phyloP scores from a whole-genome alignment of 495 filamentous ascomycete genomes.

The Penicillium alfredii region DNA sequence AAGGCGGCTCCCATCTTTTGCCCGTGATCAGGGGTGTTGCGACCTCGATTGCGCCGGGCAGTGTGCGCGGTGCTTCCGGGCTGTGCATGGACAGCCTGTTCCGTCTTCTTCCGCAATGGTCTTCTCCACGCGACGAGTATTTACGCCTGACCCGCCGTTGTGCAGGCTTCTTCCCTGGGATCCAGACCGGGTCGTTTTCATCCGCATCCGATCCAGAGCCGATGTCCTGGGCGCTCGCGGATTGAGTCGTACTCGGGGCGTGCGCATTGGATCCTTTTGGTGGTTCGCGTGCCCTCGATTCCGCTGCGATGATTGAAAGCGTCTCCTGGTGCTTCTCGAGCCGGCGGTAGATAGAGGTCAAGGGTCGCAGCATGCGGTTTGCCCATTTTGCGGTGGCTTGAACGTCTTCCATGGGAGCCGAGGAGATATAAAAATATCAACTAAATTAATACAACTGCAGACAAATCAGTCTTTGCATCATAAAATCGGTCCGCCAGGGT shows the following conservation, averaged over 20 bases:
- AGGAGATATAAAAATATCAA: conserved; percentile 2
- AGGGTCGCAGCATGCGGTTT: conserved; percentile 43
- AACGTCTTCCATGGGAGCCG: conserved; percentile 34
- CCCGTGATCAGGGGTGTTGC: conserved; percentile 43
- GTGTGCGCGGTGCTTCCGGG: conserved; percentile 31
- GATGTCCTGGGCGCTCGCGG: conserved; percentile 4
- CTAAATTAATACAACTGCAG: conserved; percentile 6
- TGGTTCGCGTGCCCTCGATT: conserved; percentile 18
- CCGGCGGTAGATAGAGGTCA: conserved; percentile 41
- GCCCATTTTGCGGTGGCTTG: conserved; percentile 43
- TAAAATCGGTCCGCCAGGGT: too few species aligned
- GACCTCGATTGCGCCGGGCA: conserved; percentile 44
- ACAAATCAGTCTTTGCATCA: conserved; percentile 1
- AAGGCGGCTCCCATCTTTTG: conserved; percentile 21
- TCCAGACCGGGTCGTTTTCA: conserved; percentile 40
- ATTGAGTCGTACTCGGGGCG: background rate
- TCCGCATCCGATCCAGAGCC: conserved; percentile 34
- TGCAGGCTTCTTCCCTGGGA: conserved; percentile 31
- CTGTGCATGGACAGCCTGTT: conserved; percentile 32
- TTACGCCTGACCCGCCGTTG: conserved; percentile 34
- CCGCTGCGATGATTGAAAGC: conserved; percentile 27
- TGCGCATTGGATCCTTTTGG: conserved; percentile 5
- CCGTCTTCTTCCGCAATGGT: conserved; percentile 19
- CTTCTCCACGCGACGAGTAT: conserved; percentile 31
- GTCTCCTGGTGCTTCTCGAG: conserved; percentile 41